Conservation (phyloP, 305 asterid genomes). For the Solanum hybrid region DNA sequence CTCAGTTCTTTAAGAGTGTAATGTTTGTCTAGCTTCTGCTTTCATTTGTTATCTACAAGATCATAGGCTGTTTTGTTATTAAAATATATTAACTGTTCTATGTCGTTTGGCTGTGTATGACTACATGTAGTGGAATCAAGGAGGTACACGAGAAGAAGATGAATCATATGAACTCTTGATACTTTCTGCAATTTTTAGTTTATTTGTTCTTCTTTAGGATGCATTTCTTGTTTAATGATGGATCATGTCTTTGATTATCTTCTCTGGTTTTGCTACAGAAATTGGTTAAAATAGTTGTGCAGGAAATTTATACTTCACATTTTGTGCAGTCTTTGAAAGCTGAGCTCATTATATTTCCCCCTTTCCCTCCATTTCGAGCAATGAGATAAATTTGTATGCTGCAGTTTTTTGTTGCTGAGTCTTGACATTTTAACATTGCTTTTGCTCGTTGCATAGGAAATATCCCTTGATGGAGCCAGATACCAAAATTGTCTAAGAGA, state of each 20-base stretch:
- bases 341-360: background rate
- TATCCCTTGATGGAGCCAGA: constrained; percentile 82
- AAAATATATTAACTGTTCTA: background rate
- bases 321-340: background rate
- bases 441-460: constrained; percentile 54
- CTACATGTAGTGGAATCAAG: background rate
- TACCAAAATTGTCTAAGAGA: constrained; percentile 87
- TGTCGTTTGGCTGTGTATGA: background rate
- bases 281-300: background rate
- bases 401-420: background rate
- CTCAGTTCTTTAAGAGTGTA: background rate
- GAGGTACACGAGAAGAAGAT: background rate
- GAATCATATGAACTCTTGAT: background rate
- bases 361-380: background rate
- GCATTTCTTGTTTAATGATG: background rate
- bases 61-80: background rate
- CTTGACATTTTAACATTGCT: background rate
- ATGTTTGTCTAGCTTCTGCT: background rate
- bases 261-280: background rate
- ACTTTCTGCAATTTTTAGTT: background rate
- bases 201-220: background rate
- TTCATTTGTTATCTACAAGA: background rate
- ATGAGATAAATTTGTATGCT: background rate
- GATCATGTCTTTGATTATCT: background rate
- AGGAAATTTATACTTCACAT: background rate